Base-by-base conservation (phyloP, 2,329 filamentous ascomycete genomes). In the Hypoxylon sp. region DNA sequence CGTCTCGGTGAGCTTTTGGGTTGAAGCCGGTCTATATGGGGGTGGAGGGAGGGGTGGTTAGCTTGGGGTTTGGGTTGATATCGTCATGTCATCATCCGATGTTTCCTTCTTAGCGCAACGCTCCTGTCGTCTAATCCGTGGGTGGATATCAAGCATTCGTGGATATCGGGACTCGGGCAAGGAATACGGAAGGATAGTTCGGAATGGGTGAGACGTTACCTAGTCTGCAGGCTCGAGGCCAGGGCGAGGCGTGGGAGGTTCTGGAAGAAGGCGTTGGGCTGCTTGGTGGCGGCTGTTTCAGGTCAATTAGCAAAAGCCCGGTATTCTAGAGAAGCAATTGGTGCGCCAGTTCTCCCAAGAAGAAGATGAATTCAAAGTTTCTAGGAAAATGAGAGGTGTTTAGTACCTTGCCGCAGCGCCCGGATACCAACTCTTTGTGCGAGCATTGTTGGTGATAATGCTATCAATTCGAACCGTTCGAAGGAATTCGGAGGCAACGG, bases 341-440 rank as follows among this genome's bases (percentile, higher is more conserved):
- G 13, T 44, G 47, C 49, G 41, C n/a, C n/a, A 39, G 6, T 3
- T n/a, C 34, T 17, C 13, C 1, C 13, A n/a, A 4, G 34, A 7
- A 15, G 8, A 15, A 32, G 26, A 49, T 30, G n/a, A 22, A 52
- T 34, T 19, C 37, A 34, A 6, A 50, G 22, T 24, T 6, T 8
- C 30, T 1, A 13, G n/a, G 22, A 17, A 56, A 22, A 59, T 24
- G 30, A 28, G 60, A 56, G 30, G 56, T 32, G 28, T 37, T 47
- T 56, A 54, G 37, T 54, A 87, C 85, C 82, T 84, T 85, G 82
- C 77, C 85, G 84, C 76, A 87, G 77, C 76, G 85, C 85, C 79
- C 83, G 81, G 70, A 86, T 75, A 76, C 85, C 85, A 73, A 86
- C 80, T 79, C 85, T 79, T 72, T 85, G 83, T 73, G 83, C 81